Base-by-base conservation (phyloP, 1,284 basidiomycete species). In the Exsudoporus floridanus region DNA sequence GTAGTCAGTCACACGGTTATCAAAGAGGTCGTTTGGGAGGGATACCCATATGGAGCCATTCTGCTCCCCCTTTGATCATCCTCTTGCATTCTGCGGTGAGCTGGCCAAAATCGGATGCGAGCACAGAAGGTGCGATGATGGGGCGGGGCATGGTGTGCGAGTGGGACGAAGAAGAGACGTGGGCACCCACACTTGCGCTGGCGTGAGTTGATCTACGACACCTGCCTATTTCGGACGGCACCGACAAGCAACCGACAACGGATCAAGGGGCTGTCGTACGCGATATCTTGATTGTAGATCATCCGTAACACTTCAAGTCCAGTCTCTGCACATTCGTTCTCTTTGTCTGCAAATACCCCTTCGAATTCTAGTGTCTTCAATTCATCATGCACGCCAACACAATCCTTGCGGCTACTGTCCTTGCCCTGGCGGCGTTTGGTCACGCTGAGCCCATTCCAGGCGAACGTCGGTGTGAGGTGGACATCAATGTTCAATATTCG, bases 11-110 rank as follows among this genome's bases (percentile, higher is more conserved):
- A 49, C 52, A 55, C 12, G 16, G 45, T 27, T n/a, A 52, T 49
- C 19, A 25, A 33, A 33, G 31, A 49, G 23, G 21, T 25, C 19
- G 23, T 14, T 47, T 28, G 30, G 40, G 37, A 73, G 30, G n/a
- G 7, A 57, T 58, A 91, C 93, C 94, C 94, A 97, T 97, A 66
- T 97, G 94, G 53, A 96, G 81, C 94, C 94, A 97, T 71, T 97
- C 88, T 38, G 94, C 93, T 33, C 95, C 93, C 60, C 86, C 84
- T 64, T 88, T 84, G 59, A 96, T 90, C 90, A 97, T 96, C 49
- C 92, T 82, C 66, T 87, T 87, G 74, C 95, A 96, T 83, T 97
- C 93, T 63, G 86, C 86, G 50, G 84, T 87, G 59, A 98, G 83
- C 66, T 94, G 87, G 37, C 92, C 92, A 74, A 98, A 93, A 77